Base-by-base conservation (phyloP, 2,329 filamentous ascomycete genomes). In the Penicillium sp. region DNA sequence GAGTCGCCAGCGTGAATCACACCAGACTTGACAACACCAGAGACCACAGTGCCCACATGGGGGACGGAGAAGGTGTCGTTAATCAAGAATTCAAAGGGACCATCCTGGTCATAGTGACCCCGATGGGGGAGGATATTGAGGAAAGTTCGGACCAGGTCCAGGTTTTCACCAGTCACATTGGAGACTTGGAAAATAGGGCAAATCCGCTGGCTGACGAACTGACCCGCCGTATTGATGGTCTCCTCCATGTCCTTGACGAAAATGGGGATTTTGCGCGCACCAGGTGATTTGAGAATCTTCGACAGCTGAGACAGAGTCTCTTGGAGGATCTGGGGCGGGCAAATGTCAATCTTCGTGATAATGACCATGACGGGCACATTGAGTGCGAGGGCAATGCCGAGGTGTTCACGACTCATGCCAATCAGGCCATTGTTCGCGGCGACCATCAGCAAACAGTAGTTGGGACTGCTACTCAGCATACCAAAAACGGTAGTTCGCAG, bases 11-110 rank as follows among this genome's bases (percentile, higher is more conserved):
- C 85, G 71, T 98, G 95, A 16, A 96, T 85, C 1, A 96, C 88
- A 1, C 93, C 90, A 1, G 88, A 86, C 57, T 96, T 96, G 61
- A 98, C 88, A 33, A 99, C 93, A 0, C 95, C 95, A 35, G 91
- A 95, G 1, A 99, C 93, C 0, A 99, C 95, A 0, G 95, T 99
- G 13, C 95, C 95, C 1, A 96, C 92, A 74, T 96, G 96, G 2
- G 95, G 95, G 4, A 99, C 95, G 0, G 93, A 97, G 81, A 98
- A 99, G 0, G 92, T 98, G 72, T 99, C 95, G 71, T 98, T 99
- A 63, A 99, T 85, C 59, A 96, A 88, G 66, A 98, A 97, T 72
- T 98, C 95, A 63, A 98, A 96, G 0, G 93, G 88, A 0, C 91
- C 92, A 47, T 91, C 88, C 19, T 88, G 83, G 71, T 98, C 91